phyloP scores from a whole-genome alignment of 179 eudicot species.

The Beta lomatogona region DNA sequence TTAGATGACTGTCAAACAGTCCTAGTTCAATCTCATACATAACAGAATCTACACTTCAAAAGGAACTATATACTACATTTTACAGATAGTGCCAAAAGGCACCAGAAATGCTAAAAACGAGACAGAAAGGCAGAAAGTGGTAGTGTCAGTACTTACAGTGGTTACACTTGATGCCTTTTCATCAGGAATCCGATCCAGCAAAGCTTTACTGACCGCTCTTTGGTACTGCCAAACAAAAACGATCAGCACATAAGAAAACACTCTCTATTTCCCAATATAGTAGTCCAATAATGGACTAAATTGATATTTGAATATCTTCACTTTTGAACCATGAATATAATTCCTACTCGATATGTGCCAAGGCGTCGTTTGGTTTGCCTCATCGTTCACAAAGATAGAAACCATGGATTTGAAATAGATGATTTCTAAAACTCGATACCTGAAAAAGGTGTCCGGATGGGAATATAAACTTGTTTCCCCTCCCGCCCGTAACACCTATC shows the following conservation, averaged over 20 bases:
- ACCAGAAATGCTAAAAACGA: neutral
- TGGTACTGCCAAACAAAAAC: constrained; percentile 42
- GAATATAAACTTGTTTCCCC: neutral
- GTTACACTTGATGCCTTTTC: constrained; percentile 62
- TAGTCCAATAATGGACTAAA: neutral
- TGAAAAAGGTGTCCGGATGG: neutral
- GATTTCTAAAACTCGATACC: neutral
- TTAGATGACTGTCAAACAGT: constrained; percentile 10
- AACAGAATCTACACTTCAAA: neutral
- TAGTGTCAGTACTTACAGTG: constrained; percentile 51
- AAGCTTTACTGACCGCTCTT: constrained; percentile 85
- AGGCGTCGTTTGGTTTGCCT: neutral
- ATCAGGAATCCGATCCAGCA: constrained; percentile 81
- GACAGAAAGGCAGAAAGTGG: neutral
- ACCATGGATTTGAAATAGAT: neutral
- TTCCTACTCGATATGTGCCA: neutral
- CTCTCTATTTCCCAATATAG: neutral
- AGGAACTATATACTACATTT: neutral
- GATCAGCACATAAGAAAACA: constrained; percentile 21
- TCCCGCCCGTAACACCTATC: neutral
- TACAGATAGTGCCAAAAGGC: neutral
- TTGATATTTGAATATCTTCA: neutral
- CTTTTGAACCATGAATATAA: neutral
- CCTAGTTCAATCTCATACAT: neutral
- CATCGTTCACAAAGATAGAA: neutral